These are phyloP conservation scores for Candida xyloterini DNA, from an alignment of 805 yeast genomes.

Conservation along the genomic window DNA sequence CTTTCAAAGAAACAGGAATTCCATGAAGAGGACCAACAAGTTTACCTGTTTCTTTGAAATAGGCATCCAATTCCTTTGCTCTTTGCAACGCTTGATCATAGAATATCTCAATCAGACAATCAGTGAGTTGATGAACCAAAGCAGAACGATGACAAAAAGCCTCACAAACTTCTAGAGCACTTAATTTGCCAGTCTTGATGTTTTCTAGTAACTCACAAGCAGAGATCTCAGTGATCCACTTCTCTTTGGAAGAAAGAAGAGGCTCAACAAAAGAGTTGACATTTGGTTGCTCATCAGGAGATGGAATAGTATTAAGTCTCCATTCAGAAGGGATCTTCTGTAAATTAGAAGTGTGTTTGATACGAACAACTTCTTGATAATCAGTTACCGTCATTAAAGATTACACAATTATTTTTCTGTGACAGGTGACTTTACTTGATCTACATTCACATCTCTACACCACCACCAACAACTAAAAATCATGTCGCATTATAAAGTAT, in stretches of 20 bases:
- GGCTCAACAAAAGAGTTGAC: conserved; percentile 22
- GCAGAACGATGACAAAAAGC: conserved; percentile 44
- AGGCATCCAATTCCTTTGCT: conserved; percentile 40
- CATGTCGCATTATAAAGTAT: conserved; percentile 2
- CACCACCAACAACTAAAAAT: background rate
- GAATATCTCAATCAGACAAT: conserved; percentile 42
- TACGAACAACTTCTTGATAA: conserved; percentile 21
- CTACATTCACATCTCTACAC: conserved; percentile 6
- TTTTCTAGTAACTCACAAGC: conserved; percentile 25
- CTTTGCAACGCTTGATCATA: conserved; percentile 38
- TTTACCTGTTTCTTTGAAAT: conserved; percentile 33
- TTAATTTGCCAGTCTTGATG: conserved; percentile 31
- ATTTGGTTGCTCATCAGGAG: conserved; percentile 28
- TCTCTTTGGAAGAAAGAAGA: conserved; percentile 25
- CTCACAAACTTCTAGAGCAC: conserved; percentile 35
- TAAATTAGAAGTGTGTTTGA: conserved; percentile 19
- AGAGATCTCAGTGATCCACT: conserved; percentile 20
- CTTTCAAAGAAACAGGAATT: conserved; percentile 45
- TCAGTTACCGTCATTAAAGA: conserved; percentile 5
- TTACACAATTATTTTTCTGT: no score
- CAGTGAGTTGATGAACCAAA: conserved; percentile 41
- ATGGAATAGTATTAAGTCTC: conserved; percentile 28
- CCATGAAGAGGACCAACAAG: conserved; percentile 45
- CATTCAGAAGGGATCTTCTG: conserved; percentile 33
- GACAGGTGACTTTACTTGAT: no score